Evolutionary conservation across 2,329 filamentous ascomycete genomes (phyloP).

Genomic region (Exophiala xenobiotica): DNA sequence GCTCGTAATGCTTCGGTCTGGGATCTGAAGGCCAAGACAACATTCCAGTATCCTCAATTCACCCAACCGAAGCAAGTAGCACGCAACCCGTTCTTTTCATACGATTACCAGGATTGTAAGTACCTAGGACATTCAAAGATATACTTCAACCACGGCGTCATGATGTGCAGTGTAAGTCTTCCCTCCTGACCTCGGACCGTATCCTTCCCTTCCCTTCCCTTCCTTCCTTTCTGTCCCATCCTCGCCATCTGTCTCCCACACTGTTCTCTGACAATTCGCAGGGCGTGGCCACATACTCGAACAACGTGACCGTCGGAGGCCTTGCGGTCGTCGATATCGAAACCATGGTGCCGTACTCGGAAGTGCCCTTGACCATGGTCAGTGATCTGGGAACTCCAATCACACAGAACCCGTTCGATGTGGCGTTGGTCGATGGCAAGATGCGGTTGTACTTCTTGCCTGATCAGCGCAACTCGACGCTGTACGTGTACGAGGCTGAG

Average conservation of each 20-base stretch:
- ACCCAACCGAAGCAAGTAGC: slow-evolving; percentile 29
- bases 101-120: slow-evolving; percentile 56
- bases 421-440: slow-evolving; percentile 45
- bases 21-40: slow-evolving; percentile 30
- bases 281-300: slow-evolving; percentile 42
- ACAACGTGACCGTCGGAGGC: slow-evolving; percentile 42
- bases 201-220: too few species aligned
- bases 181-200: too few species aligned
- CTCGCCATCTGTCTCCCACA: too few species aligned
- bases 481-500: slow-evolving; percentile 50
- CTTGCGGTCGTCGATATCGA: slow-evolving; percentile 48
- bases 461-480: slow-evolving; percentile 47
- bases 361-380: slow-evolving; percentile 47
- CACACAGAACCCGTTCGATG: slow-evolving; percentile 53
- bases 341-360: slow-evolving; percentile 47
- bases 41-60: slow-evolving; percentile 27
- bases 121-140: slow-evolving; percentile 45
- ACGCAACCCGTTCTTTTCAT: slow-evolving; percentile 46
- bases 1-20: slow-evolving; percentile 43
- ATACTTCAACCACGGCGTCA: slow-evolving; percentile 42
- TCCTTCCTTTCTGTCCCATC: too few species aligned
- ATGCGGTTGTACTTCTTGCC: slow-evolving; percentile 50
- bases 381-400: slow-evolving; percentile 42
- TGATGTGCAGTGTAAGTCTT: too few species aligned
- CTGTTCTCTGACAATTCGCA: too few species aligned